phyloP scores from a whole-genome alignment of 805 yeast genomes.

The Monosporozyma servazzii region DNA sequence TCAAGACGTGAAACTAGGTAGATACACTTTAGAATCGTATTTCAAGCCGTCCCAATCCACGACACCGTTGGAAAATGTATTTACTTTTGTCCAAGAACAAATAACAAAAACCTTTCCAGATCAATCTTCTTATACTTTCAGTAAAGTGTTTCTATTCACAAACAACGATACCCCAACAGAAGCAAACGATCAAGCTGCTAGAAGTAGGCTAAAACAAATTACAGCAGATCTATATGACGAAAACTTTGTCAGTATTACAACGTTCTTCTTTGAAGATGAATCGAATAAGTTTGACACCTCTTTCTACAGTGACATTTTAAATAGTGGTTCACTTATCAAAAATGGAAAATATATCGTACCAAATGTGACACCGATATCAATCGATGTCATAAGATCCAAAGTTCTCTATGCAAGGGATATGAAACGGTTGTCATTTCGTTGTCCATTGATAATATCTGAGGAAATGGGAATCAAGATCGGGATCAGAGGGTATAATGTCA shows the following conservation, averaged over 20 bases:
- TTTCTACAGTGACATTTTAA: conserved; percentile 47
- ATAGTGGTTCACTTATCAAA: conserved; percentile 13
- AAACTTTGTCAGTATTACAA: conserved; percentile 42
- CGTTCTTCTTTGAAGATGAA: conserved; percentile 45
- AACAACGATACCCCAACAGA: conserved; percentile 62
- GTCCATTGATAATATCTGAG: conserved; percentile 50
- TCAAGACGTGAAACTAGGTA: conserved; percentile 32
- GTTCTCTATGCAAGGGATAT: conserved; percentile 53
- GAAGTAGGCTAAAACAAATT: conserved; percentile 44
- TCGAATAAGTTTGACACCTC: conserved; percentile 34
- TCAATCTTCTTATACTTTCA: conserved; percentile 41
- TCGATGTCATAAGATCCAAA: conserved; percentile 36
- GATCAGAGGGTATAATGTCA: conserved; percentile 62
- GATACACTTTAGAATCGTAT: conserved; percentile 21
- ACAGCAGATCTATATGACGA: conserved; percentile 52
- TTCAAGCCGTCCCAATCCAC: conserved; percentile 23
- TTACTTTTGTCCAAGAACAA: conserved; percentile 47
- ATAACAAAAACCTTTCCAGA: conserved; percentile 35
- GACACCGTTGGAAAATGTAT: conserved; percentile 34
- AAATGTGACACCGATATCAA: conserved; percentile 34
- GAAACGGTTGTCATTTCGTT: conserved; percentile 51
- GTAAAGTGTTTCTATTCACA: conserved; percentile 62
- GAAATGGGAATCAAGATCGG: conserved; percentile 43
- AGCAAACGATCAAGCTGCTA: conserved; percentile 31
- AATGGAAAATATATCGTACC: conserved; percentile 31